These are phyloP conservation scores for Eutrema japonicum DNA, from an alignment of 345 rosid genomes.

Conservation along the genomic window DNA sequence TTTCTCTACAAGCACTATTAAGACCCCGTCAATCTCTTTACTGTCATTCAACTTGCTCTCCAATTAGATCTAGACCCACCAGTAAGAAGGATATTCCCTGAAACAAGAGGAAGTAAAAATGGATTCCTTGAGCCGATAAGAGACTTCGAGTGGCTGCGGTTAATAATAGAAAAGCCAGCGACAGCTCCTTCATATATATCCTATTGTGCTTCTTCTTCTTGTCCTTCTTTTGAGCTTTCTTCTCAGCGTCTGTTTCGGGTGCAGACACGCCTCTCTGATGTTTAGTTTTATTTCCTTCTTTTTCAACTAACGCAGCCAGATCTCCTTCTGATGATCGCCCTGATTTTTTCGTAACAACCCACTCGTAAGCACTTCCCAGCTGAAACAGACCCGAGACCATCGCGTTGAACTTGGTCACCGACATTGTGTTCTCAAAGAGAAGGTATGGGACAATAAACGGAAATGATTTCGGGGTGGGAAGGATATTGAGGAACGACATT, in stretches of 20 bases:
- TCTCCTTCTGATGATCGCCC: conserved; percentile 97
- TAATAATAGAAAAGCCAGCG: conserved; percentile 81
- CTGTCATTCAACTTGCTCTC: conserved; percentile 82
- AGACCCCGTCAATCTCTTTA: conserved; percentile 25
- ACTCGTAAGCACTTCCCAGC: conserved; percentile 94
- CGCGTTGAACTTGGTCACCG: conserved; percentile 93
- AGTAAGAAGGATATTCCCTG: conserved; percentile 93
- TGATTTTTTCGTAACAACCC: conserved; percentile 95
- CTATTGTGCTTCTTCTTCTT: conserved; percentile 81
- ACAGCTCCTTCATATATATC: conserved; percentile 80
- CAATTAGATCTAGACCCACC: conserved; percentile 93
- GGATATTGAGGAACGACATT: conserved; percentile 94
- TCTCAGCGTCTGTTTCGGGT: conserved; percentile 60
- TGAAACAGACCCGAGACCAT: conserved; percentile 95
- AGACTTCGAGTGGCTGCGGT: conserved; percentile 91
- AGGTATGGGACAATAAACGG: conserved; percentile 97
- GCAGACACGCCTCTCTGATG: conserved; percentile 61
- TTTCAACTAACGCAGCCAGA: conserved; percentile 63
- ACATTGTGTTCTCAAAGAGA: conserved; percentile 95
- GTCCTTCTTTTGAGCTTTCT: conserved; percentile 48
- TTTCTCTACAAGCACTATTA: conserved; percentile 23
- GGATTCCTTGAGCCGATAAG: conserved; percentile 93
- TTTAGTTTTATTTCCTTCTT: conserved; percentile 53
- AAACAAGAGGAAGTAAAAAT: conserved; percentile 95
- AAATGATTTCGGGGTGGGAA: conserved; percentile 89